These are phyloP conservation scores for Candida labiduridarum DNA, from an alignment of 1,139 yeast genomes.

Conservation along the genomic window DNA sequence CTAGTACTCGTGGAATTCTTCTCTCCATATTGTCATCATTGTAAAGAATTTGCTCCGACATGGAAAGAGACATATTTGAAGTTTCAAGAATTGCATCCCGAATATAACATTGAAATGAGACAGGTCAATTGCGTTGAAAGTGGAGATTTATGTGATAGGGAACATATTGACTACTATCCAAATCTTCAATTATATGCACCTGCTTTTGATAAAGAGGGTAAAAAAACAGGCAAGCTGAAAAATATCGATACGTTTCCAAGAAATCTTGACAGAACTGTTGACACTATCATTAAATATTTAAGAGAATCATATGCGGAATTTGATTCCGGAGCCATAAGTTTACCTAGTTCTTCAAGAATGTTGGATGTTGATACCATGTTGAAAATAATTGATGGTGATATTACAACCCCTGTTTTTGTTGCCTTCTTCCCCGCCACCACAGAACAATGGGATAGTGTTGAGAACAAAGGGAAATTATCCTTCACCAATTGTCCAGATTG, in stretches of 20 bases:
- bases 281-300: constrained; percentile 54
- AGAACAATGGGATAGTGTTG: constrained; percentile 41
- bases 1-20: constrained; percentile 65
- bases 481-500: constrained; percentile 54
- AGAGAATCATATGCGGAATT: constrained; percentile 53
- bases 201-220: constrained; percentile 30
- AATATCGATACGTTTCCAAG: constrained; percentile 51
- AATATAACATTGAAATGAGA: constrained; percentile 52
- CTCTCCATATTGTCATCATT: constrained; percentile 74
- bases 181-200: constrained; percentile 64
- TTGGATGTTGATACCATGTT: constrained; percentile 37
- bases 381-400: constrained; percentile 50
- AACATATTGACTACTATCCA: constrained; percentile 60
- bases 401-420: constrained; percentile 51
- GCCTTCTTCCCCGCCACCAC: constrained; percentile 65
- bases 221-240: constrained; percentile 31
- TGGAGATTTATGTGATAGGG: constrained; percentile 71
- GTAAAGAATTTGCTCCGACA: constrained; percentile 62
- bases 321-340: constrained; percentile 36
- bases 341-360: constrained; percentile 40
- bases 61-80: constrained; percentile 60
- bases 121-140: constrained; percentile 75
- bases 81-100: constrained; percentile 38
- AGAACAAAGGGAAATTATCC: constrained; percentile 32
- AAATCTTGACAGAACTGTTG: constrained; percentile 45